phyloP scores from a whole-genome alignment of 1,139 yeast genomes.

The Protomyces inundatus region DNA sequence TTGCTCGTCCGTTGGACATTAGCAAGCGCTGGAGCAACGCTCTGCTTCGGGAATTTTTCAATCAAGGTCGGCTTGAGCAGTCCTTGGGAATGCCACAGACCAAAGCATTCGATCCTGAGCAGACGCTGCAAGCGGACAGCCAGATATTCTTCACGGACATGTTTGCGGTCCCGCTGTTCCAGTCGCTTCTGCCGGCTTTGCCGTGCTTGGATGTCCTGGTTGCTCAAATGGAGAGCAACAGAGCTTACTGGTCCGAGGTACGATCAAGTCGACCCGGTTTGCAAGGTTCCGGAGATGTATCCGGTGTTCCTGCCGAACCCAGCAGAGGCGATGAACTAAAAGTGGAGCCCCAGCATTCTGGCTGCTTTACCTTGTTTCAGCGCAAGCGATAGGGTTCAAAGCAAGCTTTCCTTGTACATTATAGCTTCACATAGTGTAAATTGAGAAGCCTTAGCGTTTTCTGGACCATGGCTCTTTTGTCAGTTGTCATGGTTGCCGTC shows the following conservation, averaged over 20 bases:
- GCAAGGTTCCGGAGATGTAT: no score
- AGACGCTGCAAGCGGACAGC: slow-evolving; percentile 59
- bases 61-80: slow-evolving; percentile 54
- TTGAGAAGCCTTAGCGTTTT: no score
- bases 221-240: background rate
- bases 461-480: no score
- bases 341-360: no score
- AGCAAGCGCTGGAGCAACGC: slow-evolving; percentile 84
- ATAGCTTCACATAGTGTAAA: no score
- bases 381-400: no score
- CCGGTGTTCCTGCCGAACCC: no score
- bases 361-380: no score
- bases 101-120: slow-evolving; percentile 33
- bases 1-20: slow-evolving; percentile 68
- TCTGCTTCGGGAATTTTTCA: slow-evolving; percentile 69
- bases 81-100: slow-evolving; percentile 34
- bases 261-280: background rate
- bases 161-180: slow-evolving; percentile 73
- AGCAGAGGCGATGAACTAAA: no score
- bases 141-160: slow-evolving; percentile 78
- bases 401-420: no score
- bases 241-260: slow-evolving; percentile 1
- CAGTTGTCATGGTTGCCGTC: no score
- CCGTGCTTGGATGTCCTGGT: slow-evolving; percentile 34
- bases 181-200: slow-evolving; percentile 50